These are phyloP conservation scores for Papiliotrema fonsecae DNA, from an alignment of 1,284 basidiomycete species.

Conservation along the genomic window DNA sequence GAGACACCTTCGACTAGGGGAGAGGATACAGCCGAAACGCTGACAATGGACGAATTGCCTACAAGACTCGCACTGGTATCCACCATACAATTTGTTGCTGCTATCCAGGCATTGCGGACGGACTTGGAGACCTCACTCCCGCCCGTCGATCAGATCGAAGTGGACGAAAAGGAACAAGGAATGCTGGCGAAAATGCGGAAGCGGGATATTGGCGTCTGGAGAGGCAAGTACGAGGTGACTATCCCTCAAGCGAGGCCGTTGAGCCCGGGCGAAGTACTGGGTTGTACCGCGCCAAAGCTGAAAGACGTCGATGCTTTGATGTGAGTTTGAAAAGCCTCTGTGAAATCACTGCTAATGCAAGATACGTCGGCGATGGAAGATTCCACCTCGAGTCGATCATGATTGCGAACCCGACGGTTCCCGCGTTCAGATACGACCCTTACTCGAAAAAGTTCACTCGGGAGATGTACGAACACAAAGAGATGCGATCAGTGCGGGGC, in stretches of 20 bases:
- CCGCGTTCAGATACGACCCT: conserved; percentile 96
- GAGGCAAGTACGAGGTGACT: conserved; percentile 63
- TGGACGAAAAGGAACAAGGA: conserved; percentile 14
- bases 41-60: background rate
- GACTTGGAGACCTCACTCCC: conserved; percentile 54
- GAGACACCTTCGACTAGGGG: too few species aligned
- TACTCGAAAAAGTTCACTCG: conserved; percentile 96
- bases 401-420: conserved; percentile 95
- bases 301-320: conserved; percentile 73
- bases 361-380: conserved; percentile 94
- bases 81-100: conserved; percentile 91
- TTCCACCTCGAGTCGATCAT: conserved; percentile 99
- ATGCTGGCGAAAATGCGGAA: conserved; percentile 30
- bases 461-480: conserved; percentile 83
- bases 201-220: conserved; percentile 45
- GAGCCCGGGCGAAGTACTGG: conserved; percentile 92
- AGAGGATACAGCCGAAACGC: background rate
- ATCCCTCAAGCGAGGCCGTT: conserved; percentile 91
- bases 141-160: conserved; percentile 18
- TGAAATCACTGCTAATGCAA: conserved; percentile 34
- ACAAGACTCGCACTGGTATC: conserved; percentile 84
- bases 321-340: conserved; percentile 53
- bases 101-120: conserved; percentile 78
- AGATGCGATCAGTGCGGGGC: conserved; percentile 75
- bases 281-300: conserved; percentile 89